Evolutionary conservation across 148 eudicot genomes (phyloP), one percentile per base, ranked within the genome.

Genomic region (Fagopyrum esculentum): DNA sequence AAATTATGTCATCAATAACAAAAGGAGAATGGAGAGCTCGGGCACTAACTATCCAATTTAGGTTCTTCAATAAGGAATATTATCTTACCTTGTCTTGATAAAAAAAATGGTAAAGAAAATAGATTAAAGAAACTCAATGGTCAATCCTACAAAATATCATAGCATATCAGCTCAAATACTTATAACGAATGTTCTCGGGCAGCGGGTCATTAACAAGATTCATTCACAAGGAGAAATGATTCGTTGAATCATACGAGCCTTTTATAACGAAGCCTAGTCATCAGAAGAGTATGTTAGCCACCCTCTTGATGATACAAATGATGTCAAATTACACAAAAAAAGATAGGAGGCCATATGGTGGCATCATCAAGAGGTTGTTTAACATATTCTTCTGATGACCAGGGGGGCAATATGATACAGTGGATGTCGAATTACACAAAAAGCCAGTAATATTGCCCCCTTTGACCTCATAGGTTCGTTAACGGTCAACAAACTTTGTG

Each of bases 171-270:
- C 26, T 22, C 26, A 22, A 22, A 22, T 22, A 22, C 26, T 22
- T 22, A 22, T 22, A 22, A 22, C 26, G 26, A 22, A 22, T 22
- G 26, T 22, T 22, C 26, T 22, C 26, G 26, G 26, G 26, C 26
- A 22, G 26, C 26, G 26, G 26, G 26, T 22, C 26, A 22, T 22
- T 22, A 22, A 22, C 26, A 22, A 76, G 72, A 95, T 92, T 84
- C 73, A 95, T 85, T 92, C 96, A 48, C 90, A 97, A 78, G 92
- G 92, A 57, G 97, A 89, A 82, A 95, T 92, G 73, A 95, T 95
- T 75, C 88, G 97, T 70, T 89, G 92, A 22, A 22, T 22, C 26
- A 22, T 22, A 22, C 26, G 26, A 22, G 26, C 26, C 26, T 22
- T 22, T 22, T 22, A 22, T 22, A 22, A 22, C 26, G 26, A 22